Base-by-base conservation (phyloP, 2,329 filamentous ascomycete species). In the Epicoccum nigrum region DNA sequence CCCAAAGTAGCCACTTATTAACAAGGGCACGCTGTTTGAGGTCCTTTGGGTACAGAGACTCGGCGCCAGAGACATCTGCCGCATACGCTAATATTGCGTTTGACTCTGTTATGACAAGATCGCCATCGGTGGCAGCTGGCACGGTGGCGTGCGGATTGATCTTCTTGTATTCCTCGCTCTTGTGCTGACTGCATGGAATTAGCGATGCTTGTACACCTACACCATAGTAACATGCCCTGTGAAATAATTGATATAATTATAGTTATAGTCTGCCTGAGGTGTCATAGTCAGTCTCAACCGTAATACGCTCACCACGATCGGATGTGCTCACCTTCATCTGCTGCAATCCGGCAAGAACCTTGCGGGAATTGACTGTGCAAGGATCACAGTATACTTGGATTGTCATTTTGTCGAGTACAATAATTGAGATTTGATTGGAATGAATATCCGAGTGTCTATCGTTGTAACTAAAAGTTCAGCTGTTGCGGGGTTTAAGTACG, bases 1-100 rank as follows among this genome's bases (percentile, higher is more conserved):
- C 75, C 75, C 75, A 77, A 2, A 77, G 67, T 11, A 77, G 61
- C 74, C 74, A 77, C 7, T 69, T 57, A 47, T 77, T 76, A 51
- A 75, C 62, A 15, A 71, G 59, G 9, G 73, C 73, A 17, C 75
- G 72, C 40, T 67, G 42, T 55, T 75, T 74, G 23, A 70, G 56
- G 48, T 77, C 74, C 39, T 69, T 72, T 1, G 75, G 74, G 47
- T 76, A 77, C 30, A 70, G 65, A 4, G 64, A 51, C 13, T 64
- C 61, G 27, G 55, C 62, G 4, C 60, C 63, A 32, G 51, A 54
- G 19, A 63, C 49, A 32, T 77, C 75, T 15, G 74, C 74, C 30
- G 69, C 73, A 52, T 77, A 77, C 53, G 69, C 66, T 32, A 77
- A 54, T 46, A 77, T 77, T 16, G 75, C 71, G 52, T 77, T 76